Evolutionary conservation across 805 yeast species (phyloP).

Genomic region (Wickerhamomyces bisporus): DNA sequence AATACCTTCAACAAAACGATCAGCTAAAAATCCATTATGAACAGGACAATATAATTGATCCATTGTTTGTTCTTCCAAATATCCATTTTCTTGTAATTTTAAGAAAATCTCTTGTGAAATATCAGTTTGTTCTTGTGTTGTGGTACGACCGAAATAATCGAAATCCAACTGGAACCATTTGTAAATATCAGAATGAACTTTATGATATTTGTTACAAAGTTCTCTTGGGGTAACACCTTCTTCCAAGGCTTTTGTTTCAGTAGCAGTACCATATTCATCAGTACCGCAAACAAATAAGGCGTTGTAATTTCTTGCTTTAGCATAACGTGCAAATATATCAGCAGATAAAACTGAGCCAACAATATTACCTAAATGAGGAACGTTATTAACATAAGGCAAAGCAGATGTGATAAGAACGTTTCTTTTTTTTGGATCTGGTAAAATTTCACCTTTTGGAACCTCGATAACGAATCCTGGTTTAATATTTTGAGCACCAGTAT

Average conservation of each 20-base stretch:
- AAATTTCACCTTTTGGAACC: constrained; percentile 32
- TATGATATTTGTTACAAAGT: constrained; percentile 86
- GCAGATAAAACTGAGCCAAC: constrained; percentile 94
- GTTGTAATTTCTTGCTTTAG: constrained; percentile 84
- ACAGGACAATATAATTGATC: constrained; percentile 88
- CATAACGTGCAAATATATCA: constrained; percentile 87
- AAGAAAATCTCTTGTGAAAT: constrained; percentile 92
- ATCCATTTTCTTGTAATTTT: constrained; percentile 71
- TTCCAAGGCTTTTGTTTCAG: constrained; percentile 96
- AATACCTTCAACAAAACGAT: constrained; percentile 93
- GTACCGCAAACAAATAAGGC: constrained; percentile 91
- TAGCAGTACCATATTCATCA: constrained; percentile 99
- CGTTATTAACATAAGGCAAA: constrained; percentile 95
- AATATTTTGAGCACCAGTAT: constrained; percentile 35
- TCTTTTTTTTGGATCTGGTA: constrained; percentile 57
- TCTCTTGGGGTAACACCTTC: constrained; percentile 85
- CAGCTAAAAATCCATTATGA: constrained; percentile 91
- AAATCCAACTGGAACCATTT: constrained; percentile 96
- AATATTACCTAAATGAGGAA: constrained; percentile 96
- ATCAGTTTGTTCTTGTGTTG: constrained; percentile 86
- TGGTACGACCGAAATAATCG: constrained; percentile 94
- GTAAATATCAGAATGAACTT: constrained; percentile 82
- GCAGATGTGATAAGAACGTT: constrained; percentile 93
- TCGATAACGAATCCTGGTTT: constrained; percentile 22
- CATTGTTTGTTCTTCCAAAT: constrained; percentile 79